These are phyloP conservation scores for Solanum okadae DNA, from an alignment of 257 asterid species.

Conservation along the genomic window DNA sequence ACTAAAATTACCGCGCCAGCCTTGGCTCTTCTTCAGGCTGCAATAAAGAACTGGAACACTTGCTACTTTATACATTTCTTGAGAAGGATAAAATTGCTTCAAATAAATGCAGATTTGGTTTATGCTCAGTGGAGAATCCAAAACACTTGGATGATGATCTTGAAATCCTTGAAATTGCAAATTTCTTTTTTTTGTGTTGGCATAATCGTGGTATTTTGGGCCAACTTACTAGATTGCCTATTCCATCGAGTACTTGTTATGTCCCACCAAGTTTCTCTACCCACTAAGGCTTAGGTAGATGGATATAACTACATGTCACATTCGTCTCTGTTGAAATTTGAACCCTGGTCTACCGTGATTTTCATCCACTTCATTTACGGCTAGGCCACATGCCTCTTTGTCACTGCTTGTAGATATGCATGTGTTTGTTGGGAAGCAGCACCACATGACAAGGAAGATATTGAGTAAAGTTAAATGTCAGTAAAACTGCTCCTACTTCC, in stretches of 20 bases:
- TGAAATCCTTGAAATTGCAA: background rate
- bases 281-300: background rate
- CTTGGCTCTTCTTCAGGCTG: background rate
- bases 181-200: background rate
- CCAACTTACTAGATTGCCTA: background rate
- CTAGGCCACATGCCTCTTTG: background rate
- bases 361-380: background rate
- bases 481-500: background rate
- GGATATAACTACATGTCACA: background rate
- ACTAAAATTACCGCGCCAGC: background rate
- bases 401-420: background rate
- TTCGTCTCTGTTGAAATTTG: background rate
- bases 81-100: background rate
- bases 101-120: background rate
- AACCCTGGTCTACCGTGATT: background rate
- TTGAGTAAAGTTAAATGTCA: background rate
- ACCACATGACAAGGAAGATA: background rate
- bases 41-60: background rate
- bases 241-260: background rate
- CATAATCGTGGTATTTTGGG: background rate
- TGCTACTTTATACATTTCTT: background rate
- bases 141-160: background rate
- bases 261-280: background rate
- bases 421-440: background rate
- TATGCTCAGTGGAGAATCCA: background rate